phyloP scores from a whole-genome alignment of 2,329 filamentous ascomycete species.

The Botrytis paeoniae region DNA sequence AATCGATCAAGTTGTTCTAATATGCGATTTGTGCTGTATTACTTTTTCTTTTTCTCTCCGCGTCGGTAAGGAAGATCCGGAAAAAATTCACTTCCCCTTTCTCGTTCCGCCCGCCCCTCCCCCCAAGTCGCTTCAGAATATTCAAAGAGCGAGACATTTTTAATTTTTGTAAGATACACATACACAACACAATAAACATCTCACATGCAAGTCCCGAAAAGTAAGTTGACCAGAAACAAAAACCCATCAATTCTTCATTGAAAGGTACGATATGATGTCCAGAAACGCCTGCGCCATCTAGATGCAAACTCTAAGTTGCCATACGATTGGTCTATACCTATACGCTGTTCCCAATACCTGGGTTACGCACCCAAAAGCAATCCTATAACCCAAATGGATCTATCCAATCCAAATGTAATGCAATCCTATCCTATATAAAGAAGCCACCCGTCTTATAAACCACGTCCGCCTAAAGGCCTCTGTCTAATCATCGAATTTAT shows the following conservation, averaged over 20 bases:
- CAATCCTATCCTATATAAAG: neutral
- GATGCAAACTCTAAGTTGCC: neutral
- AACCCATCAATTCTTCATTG: neutral
- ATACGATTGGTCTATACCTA: neutral
- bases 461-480: neutral
- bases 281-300: conserved; percentile 9
- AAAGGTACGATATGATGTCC: neutral
- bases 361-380: neutral
- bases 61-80: neutral
- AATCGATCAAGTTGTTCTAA: no score
- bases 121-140: neutral
- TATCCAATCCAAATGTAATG: neutral
- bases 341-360: neutral
- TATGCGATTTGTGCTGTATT: no score
- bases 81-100: neutral
- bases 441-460: neutral
- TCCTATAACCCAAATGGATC: neutral
- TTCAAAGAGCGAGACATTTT: neutral
- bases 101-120: rapidly evolving
- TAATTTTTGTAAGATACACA: neutral
- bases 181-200: neutral
- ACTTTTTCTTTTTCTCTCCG: no score
- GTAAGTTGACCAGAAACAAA: neutral
- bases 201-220: neutral
- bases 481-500: conserved; percentile 41